phyloP scores from a whole-genome alignment of 208 protist genomes.

The Crithidia fasciculata region DNA sequence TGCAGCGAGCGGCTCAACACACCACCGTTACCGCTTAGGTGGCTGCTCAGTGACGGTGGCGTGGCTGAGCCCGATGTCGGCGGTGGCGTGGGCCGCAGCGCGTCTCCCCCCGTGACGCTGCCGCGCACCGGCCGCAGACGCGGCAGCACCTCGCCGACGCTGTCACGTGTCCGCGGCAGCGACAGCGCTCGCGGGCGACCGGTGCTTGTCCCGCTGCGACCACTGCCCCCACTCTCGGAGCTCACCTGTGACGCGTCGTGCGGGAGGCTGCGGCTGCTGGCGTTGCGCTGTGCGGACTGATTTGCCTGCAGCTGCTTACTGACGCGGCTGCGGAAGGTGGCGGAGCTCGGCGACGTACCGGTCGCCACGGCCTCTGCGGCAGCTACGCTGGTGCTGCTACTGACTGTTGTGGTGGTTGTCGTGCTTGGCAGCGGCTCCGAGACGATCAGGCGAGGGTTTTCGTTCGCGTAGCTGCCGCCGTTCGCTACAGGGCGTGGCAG shows the following conservation, averaged over 20 bases:
- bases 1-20: neutral
- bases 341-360: neutral
- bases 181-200: slow-evolving; percentile 25
- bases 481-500: slow-evolving; percentile 12
- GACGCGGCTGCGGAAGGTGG: slow-evolving; percentile 8
- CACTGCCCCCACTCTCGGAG: slow-evolving; percentile 7
- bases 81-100: slow-evolving; percentile 1
- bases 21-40: too few species aligned
- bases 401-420: neutral
- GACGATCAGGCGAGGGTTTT: slow-evolving; percentile 21
- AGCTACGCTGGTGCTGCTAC: too few species aligned
- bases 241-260: slow-evolving; percentile 2
- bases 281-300: neutral
- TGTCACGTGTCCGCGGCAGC: slow-evolving; percentile 24
- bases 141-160: slow-evolving; percentile 25
- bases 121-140: slow-evolving; percentile 23
- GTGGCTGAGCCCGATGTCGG: neutral
- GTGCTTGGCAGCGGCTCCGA: slow-evolving; percentile 25
- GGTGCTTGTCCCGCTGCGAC: neutral
- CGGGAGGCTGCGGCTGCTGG: slow-evolving; percentile 13
- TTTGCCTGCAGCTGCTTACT: neutral
- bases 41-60: neutral
- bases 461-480: slow-evolving; percentile 25
- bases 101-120: neutral
- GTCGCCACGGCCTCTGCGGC: too few species aligned